Base-by-base conservation (phyloP, 768 basidiomycete species). In the Boletus subcaerulescens region DNA sequence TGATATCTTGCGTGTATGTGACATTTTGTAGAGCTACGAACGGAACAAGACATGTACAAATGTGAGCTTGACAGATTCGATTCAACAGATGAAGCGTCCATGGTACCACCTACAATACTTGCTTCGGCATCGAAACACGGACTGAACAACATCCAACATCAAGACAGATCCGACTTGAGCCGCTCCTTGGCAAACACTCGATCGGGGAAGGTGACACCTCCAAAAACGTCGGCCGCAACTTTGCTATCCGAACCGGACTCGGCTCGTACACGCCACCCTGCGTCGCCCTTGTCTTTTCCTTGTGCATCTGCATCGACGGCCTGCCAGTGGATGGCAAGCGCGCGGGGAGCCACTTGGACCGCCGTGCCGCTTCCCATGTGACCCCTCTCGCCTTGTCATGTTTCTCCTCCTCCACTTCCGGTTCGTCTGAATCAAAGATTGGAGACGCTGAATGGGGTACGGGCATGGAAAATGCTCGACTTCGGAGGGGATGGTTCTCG, bases 401-500 rank as follows among this genome's bases (percentile, higher is more conserved):
- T 24, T 24, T 24, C 24, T 24, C 24, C 24, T 24, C 24, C 24
- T 36, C 33, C 1, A 24, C 42, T 29, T 35, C 17, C 9, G 10
- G 13, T 22, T 33, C 29, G 12, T 35, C 15, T 5, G 6, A 5
- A 7, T 41, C 33, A 15, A n/a, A 47, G 1, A 44, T 2, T 3
- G 60, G 50, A 14, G 60, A 42, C 1, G 40, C 14, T 9, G 45
- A 41, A 5, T n/a, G 13, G 17, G 52, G 40, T 1, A 57, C 36
- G 2, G 68, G 66, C 61, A 63, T 60, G 26, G 56, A 63, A 26
- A 52, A 58, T 7, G 61, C 56, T 0, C 68, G 67, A 41, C 44
- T 33, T 3, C 51, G 57, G 5, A 60, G 40, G 10, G 58, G 66
- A 17, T 70, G 63, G 22, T 50, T 56, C 38, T 65, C 61, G 17